These are phyloP conservation scores for Trichaptum fuscoviolaceum DNA, from an alignment of 768 basidiomycete genomes.

Conservation along the genomic window DNA sequence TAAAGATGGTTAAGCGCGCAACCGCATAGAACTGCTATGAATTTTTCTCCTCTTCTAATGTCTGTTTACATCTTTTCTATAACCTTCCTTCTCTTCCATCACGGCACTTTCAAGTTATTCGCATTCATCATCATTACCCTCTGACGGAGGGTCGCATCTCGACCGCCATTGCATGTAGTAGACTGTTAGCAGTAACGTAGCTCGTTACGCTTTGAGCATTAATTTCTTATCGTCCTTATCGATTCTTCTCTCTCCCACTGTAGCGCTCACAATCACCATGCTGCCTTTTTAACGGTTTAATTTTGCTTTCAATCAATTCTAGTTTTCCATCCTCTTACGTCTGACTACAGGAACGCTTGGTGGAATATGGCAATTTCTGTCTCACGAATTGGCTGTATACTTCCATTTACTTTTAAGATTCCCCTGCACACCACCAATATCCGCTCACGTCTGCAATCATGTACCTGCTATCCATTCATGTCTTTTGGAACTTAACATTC, in stretches of 20 bases:
- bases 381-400: background rate
- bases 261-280: slow-evolving; percentile 3
- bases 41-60: slow-evolving; percentile 8
- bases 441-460: slow-evolving; percentile 1
- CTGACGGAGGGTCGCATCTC: slow-evolving; percentile 4
- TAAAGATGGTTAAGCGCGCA: slow-evolving; percentile 74
- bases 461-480: slow-evolving; percentile 4
- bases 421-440: slow-evolving; percentile 1
- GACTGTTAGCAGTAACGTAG: slow-evolving; percentile 3
- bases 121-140: slow-evolving; percentile 6
- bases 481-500: background rate
- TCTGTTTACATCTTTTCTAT: slow-evolving; percentile 12
- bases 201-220: background rate
- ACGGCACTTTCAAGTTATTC: slow-evolving; percentile 4
- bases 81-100: slow-evolving; percentile 22
- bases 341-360: background rate
- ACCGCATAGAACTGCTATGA: slow-evolving; percentile 51
- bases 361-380: background rate
- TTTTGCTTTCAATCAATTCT: background rate
- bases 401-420: background rate
- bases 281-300: background rate
- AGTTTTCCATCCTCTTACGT: background rate
- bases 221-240: slow-evolving; percentile 1
- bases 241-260: background rate
- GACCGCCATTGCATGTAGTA: slow-evolving; percentile 5